These are phyloP conservation scores for Adansonia rubrostipa DNA, from an alignment of 441 rosid species.

Conservation along the genomic window DNA sequence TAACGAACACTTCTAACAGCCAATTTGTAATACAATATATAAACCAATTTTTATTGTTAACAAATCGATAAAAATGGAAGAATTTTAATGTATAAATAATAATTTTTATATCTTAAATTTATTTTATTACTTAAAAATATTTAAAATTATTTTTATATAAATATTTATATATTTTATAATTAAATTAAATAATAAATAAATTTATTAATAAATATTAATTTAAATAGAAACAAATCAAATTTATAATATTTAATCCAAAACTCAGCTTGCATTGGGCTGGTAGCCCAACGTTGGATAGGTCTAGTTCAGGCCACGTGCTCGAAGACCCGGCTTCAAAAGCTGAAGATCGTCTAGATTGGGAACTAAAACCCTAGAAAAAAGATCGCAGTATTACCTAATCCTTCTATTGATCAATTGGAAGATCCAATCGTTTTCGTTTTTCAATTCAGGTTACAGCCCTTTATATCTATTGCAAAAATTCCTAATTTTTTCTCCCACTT, in stretches of 20 bases:
- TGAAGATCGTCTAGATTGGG: not conserved
- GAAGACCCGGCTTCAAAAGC: not conserved
- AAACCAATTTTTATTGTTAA: not conserved
- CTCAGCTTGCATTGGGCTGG: no score
- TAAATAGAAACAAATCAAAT: no score
- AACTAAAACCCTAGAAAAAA: slow-evolving; percentile 14
- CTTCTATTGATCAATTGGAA: not conserved
- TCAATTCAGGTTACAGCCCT: not conserved
- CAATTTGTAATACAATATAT: not conserved
- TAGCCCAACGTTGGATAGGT: no score
- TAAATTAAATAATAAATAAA: no score
- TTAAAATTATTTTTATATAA: no score
- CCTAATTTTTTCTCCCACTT: not conserved
- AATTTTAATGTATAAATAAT: no score
- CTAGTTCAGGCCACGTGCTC: no score
- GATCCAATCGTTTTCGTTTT: not conserved
- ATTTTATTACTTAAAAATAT: no score
- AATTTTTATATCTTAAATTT: no score
- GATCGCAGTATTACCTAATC: not conserved
- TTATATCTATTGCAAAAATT: not conserved
- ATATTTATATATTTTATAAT: no score
- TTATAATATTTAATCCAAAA: no score
- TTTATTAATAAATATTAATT: no score
- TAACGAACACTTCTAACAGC: slow-evolving; percentile 7
- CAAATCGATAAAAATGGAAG: not conserved